Base-by-base conservation (phyloP, 2,329 filamentous ascomycete genomes). In the Cordyceps sp. region DNA sequence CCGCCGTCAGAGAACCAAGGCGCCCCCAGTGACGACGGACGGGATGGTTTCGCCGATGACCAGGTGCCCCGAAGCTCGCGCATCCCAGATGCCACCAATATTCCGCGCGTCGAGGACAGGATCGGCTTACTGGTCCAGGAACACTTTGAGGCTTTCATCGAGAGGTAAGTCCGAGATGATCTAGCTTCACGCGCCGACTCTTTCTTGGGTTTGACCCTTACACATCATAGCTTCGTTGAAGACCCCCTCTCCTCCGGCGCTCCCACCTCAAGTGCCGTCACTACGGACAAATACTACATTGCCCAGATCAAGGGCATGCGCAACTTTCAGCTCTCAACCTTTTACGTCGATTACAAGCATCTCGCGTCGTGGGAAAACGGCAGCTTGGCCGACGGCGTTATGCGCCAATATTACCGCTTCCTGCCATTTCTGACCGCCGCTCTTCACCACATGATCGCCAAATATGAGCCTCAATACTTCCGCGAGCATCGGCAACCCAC, bases 381-480 rank as follows among this genome's bases (percentile, higher is more conserved):
- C 33, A 76, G 80, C 36, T 62, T 98, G 32, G 84, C 88, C 26
- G 77, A 83, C 38, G 88, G 84, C 31, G 79, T 96, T 39, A 78
- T 85, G 42, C 77, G 75, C 45, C 80, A 92, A 48, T 96, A 94
- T 62, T 96, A 94, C 55, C 82, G 90, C 42, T 93, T 93, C 52
- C 67, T 92, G 17, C 90, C 90, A 3, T 98, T 90, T 53, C 71
- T 98, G 46, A 84, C 81, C 16, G 74, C 80, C 40, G 86, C 79
- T 18, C 63, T 98, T 27, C 85, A 98, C 59, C 92, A 85, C 47
- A 73, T 93, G 56, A 92, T 98, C 45, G 78, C 83, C 42, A 93
- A 93, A 58, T 79, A 94, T 58, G 88, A 94, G 54, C 83, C 90
- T 5, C 70, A 80, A 49, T 98, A 96, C 59, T 96, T 93, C 59